Percentiles rank a stretch among this genome's conserved stretches.
phyloP scores from a whole-genome alignment of 1,139 yeast species.

The Ashbya aceris region DNA sequence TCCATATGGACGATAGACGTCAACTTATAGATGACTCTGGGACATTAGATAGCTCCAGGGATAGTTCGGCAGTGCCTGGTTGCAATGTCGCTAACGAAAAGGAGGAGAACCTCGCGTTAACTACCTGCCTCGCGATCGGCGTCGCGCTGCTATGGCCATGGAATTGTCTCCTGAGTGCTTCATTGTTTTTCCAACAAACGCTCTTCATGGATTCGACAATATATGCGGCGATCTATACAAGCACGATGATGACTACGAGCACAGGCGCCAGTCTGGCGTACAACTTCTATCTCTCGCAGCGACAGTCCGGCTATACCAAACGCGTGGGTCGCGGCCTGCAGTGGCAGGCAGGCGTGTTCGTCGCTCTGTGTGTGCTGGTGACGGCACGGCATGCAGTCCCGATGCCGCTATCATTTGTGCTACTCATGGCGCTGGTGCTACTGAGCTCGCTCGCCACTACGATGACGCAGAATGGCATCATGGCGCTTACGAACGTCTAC shows the following conservation, averaged over 20 bases:
- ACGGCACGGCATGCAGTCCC: not conserved
- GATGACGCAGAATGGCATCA: conserved; percentile 77
- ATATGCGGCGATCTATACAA: conserved; percentile 55
- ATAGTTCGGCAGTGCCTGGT: too few relatives aligned
- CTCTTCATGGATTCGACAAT: conserved; percentile 47
- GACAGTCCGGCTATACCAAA: conserved; percentile 54
- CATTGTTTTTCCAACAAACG: conserved; percentile 61
- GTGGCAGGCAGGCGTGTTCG: not conserved
- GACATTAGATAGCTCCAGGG: too few relatives aligned
- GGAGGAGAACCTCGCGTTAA: too few relatives aligned
- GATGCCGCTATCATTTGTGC: conserved; percentile 38
- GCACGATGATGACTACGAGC: conserved; percentile 84
- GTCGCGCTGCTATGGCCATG: conserved; percentile 89
- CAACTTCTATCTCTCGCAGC: conserved; percentile 58
- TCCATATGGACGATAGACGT: too few relatives aligned
- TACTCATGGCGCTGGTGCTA: conserved; percentile 50
- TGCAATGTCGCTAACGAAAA: too few relatives aligned
- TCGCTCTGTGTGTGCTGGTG: not conserved
- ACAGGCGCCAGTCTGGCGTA: conserved; percentile 59
- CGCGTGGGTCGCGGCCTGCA: conserved; percentile 49
- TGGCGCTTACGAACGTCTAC: conserved; percentile 75
- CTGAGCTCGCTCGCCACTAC: conserved; percentile 59
- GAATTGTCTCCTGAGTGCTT: conserved; percentile 84
- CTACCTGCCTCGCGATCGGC: conserved; percentile 37
- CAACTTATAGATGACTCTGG: too few relatives aligned